Evolutionary conservation across 345 rosid species (phyloP).

Genomic region (Eucalyptus regnans): DNA sequence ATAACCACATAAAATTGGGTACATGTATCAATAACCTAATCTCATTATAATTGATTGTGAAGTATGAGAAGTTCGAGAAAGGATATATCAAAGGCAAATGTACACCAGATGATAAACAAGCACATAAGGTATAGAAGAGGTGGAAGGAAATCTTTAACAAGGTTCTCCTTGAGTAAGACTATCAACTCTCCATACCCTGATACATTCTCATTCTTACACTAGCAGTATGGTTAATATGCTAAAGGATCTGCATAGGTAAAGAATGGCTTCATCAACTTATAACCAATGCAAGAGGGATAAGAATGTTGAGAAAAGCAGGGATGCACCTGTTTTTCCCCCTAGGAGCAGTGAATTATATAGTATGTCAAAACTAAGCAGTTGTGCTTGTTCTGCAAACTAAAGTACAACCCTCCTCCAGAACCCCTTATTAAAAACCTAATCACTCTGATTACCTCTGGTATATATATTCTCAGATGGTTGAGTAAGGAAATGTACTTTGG

Average conservation of each 20-base stretch:
- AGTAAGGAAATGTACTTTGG: conserved; percentile 96
- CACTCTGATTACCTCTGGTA: conserved; percentile 72
- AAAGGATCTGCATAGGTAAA: background rate
- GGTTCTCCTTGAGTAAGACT: background rate
- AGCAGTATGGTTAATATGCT: background rate
- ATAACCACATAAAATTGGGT: background rate
- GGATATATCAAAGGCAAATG: background rate
- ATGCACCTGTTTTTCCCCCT: background rate
- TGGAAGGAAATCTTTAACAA: background rate
- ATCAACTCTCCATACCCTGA: background rate
- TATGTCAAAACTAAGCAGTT: background rate
- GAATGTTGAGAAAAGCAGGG: background rate
- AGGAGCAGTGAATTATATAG: background rate
- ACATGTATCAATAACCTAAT: background rate
- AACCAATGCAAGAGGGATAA: background rate
- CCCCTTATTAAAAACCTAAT: background rate
- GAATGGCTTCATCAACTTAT: background rate
- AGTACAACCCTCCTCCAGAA: background rate
- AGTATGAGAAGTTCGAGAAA: background rate
- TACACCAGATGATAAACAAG: background rate
- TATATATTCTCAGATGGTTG: conserved; percentile 90
- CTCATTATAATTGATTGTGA: background rate
- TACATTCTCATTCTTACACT: background rate
- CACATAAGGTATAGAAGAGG: background rate
- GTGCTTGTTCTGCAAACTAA: background rate